Conservation (phyloP, 441 rosid genomes). For the Bruguiera hainesii region DNA sequence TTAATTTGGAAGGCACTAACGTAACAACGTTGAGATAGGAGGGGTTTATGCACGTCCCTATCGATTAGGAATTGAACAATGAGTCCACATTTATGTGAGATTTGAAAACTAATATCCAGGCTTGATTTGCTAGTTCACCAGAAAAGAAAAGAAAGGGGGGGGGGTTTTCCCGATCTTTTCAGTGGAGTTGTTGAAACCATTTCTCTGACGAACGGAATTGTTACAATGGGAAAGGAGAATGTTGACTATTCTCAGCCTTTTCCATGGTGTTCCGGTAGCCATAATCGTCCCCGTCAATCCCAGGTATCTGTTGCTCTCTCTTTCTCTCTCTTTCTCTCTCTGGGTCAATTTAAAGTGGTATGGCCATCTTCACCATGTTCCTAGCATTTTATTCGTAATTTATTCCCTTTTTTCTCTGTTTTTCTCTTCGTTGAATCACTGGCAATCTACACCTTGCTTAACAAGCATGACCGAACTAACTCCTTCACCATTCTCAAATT, state of each 20-base stretch:
- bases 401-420: too few relatives aligned
- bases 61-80: background rate
- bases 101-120: background rate
- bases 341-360: background rate
- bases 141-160: too few relatives aligned
- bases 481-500: too few relatives aligned
- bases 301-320: conserved; percentile 25
- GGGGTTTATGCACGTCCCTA: background rate
- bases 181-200: background rate
- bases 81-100: background rate
- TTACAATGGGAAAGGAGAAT: conserved; percentile 2
- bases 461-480: too few relatives aligned
- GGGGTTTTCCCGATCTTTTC: conserved; percentile 1
- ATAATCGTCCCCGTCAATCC: conserved; percentile 34
- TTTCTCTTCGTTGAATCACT: too few relatives aligned
- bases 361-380: background rate
- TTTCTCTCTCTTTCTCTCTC: conserved; percentile 1
- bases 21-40: background rate
- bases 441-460: too few relatives aligned
- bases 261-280: conserved; percentile 44
- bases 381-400: background rate
- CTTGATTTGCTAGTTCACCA: background rate
- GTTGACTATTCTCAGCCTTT: conserved; percentile 10
- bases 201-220: background rate
- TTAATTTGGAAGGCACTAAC: too few relatives aligned